These are phyloP conservation scores for Paraglomus occultum DNA, from an alignment of 192 early-diverging fungal species.

Conservation along the genomic window DNA sequence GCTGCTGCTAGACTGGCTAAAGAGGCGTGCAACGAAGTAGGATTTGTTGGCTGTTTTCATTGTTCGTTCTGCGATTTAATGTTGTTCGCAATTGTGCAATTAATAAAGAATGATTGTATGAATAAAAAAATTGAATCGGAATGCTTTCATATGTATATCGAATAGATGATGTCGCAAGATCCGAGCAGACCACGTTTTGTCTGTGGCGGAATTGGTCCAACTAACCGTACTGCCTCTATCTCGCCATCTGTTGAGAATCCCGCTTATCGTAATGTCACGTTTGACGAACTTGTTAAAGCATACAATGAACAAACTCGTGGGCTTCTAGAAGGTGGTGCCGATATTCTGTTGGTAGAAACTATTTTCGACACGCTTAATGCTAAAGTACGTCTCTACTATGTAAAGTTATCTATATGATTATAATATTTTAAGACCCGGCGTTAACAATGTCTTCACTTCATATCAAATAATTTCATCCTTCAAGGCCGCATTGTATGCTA, in stretches of 20 bases:
- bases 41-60: neutral
- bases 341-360: conserved; percentile 92
- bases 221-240: conserved; percentile 94
- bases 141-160: neutral
- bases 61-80: neutral
- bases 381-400: conserved; percentile 37
- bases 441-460: neutral
- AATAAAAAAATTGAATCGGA: neutral
- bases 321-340: conserved; percentile 91
- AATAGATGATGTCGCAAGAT: conserved; percentile 59
- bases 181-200: conserved; percentile 89
- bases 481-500: conserved; percentile 88
- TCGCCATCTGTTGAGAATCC: conserved; percentile 97
- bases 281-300: conserved; percentile 90
- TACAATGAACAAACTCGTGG: conserved; percentile 89
- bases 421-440: neutral
- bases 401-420: neutral
- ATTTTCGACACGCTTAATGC: conserved; percentile 98
- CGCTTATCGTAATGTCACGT: conserved; percentile 90
- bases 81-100: neutral
- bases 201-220: conserved; percentile 84
- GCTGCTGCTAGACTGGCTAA: conserved; percentile 83
- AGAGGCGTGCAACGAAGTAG: conserved; percentile 74
- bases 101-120: neutral
- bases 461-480: neutral